Evolutionary conservation across 352 stramenopile genomes (phyloP), one percentile per base, ranked within the genome.

Genomic region (Phytophthora pluvialis): DNA sequence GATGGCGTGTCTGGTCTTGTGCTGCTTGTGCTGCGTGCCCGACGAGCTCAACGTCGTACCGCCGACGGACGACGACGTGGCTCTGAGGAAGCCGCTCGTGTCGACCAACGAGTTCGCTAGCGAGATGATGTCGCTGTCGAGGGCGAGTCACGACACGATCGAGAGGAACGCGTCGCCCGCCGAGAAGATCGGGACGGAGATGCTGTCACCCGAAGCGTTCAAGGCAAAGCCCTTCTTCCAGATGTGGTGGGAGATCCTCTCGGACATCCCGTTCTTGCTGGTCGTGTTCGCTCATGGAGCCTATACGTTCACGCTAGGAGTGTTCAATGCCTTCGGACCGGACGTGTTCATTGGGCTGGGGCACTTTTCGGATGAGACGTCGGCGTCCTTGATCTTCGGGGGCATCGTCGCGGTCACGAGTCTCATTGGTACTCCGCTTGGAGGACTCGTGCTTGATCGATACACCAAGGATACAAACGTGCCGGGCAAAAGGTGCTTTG

Each of bases 281-380:
- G 67, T 90, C 8, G 70, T 74, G 42, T 59, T 96, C 12, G 87
- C 81, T 13, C 89, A 94, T 63, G 80, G 83, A 15, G 85, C 81
- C 9, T 92, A 91, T 60, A 90, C 86, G 31, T 92, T 88, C 63
- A 86, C 88, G 15, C 39, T 95, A 9, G 88, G 77, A 12, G 86
- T 81, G 10, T 77, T 97, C 21, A 88, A 81, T 60, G 72, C 77
- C 38, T 97, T 97, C 56, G 78, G 81, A 3, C 82, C 82, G 5
- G 67, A 83, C n/a, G 81, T 97, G 48, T 67, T 97, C 32, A 83
- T 96, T 28, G 81, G 84, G 6, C 48, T 97, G 26, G 87, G 88
- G 12, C 72, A 95, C 18, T 93, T 94, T 51, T 67, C 78, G 9
- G 75, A 73, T 10, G 86, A 97, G 45, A 86, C 72, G 1, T 67